phyloP scores from a whole-genome alignment of 495 filamentous ascomycete genomes.

The Xeromyces bisporus region DNA sequence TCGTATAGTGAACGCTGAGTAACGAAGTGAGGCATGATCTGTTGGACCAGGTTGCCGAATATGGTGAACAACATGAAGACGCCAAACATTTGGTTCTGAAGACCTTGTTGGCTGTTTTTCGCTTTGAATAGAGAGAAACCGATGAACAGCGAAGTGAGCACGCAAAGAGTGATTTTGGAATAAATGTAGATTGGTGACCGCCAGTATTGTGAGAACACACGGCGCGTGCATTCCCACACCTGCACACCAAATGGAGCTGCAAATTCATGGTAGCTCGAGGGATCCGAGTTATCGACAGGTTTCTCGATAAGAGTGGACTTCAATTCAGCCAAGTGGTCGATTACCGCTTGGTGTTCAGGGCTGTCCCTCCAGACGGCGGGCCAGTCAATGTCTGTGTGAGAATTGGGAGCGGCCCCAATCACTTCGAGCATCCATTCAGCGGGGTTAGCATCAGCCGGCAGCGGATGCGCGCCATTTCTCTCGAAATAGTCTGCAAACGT shows the following conservation, averaged over 20 bases:
- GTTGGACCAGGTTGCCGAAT: constrained; percentile 63
- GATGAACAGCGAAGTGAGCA: constrained; percentile 50
- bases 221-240: constrained; percentile 31
- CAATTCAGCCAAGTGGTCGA: constrained; percentile 51
- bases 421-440: constrained; percentile 96
- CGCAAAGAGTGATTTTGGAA: constrained; percentile 39
- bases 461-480: constrained; percentile 48
- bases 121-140: constrained; percentile 83
- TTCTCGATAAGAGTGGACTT: constrained; percentile 40
- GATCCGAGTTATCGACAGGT: constrained; percentile 16
- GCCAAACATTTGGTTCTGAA: constrained; percentile 82
- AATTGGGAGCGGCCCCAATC: constrained; percentile 81
- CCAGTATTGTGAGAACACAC: constrained; percentile 43
- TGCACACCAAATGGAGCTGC: constrained; percentile 39
- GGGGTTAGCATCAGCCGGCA: constrained; percentile 64
- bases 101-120: constrained; percentile 55
- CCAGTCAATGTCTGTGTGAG: constrained; percentile 66
- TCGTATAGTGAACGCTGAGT: constrained; percentile 52
- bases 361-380: constrained; percentile 61
- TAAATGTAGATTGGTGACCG: constrained; percentile 42
- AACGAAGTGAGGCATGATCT: constrained; percentile 60
- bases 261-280: constrained; percentile 27
- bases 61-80: constrained; percentile 80
- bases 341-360: constrained; percentile 49
- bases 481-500: constrained; percentile 68